Evolutionary conservation across 192 early-diverging fungal species (phyloP), one percentile per base, ranked within the genome.

Genomic region (Borealophlyctis nickersoniae): DNA sequence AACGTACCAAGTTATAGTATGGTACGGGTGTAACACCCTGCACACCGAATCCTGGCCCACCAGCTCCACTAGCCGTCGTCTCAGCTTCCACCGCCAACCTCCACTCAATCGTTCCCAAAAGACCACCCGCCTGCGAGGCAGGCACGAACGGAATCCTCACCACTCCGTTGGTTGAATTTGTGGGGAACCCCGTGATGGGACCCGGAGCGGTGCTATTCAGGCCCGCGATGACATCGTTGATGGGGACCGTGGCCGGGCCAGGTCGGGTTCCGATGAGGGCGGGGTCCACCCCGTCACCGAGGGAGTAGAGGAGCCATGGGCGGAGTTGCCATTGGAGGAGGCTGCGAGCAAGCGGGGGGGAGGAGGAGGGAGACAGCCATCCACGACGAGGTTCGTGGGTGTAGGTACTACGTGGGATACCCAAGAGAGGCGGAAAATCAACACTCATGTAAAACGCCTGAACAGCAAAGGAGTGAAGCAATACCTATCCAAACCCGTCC

Each of bases 181-280:
- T 63, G 32, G 3, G 39, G n/a, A 5, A 16, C 5, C 0, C 3
- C 0, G 73, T 33, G 39, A 72, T 77, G 16, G 60, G 69, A 19
- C 7, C 19, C 16, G 23, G n/a, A 45, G 22, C 32, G 16, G 31
- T 22, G 24, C 30, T 51, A 55, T 57, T 7, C 35, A 34, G 23
- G 16, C 24, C 30, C 65, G 68, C 16, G 68, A 56, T n/a, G 62
- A n/a, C 35, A 54, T 65, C 11, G 49, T n/a, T n/a, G 48, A 58
- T 50, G 50, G 70, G 54, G 22, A 82, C 56, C 23, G 60, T 58
- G 27, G 60, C 54, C 39, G 64, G 59, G 23, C 55, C 52, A 55
- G 72, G 65, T 32, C 71, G 62, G 5, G 65, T 58, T 27, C 82
- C 82, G 27, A 77, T 19, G 9, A 60, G 24, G 22, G 28, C 28